These are phyloP conservation scores for Kodamaea fungicola DNA, from an alignment of 1,139 yeast species.

Conservation along the genomic window DNA sequence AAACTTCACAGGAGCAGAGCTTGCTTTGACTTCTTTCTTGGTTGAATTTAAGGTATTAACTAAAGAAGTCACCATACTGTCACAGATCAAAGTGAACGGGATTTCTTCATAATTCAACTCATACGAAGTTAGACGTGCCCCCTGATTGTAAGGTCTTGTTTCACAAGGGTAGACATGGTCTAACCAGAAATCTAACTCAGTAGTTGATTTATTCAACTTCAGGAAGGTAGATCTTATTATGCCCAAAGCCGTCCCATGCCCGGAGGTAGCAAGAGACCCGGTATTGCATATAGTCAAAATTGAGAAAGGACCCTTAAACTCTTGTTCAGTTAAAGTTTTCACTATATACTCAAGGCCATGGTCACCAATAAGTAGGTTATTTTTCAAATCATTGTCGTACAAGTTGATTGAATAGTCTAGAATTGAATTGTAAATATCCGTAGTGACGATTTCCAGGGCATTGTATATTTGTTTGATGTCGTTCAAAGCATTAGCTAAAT, in stretches of 20 bases:
- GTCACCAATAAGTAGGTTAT: constrained; percentile 74
- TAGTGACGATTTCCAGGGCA: constrained; percentile 16
- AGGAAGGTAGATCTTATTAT: constrained; percentile 71
- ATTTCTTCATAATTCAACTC: constrained; percentile 82
- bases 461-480: constrained; percentile 45
- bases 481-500: constrained; percentile 72
- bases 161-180: constrained; percentile 84
- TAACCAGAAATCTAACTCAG: constrained; percentile 39
- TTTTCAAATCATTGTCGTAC: constrained; percentile 71
- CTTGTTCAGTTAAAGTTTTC: constrained; percentile 41
- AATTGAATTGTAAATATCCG: constrained; percentile 34
- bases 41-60: constrained; percentile 32
- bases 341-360: constrained; percentile 74
- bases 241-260: constrained; percentile 96
- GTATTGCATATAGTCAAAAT: constrained; percentile 85
- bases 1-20: constrained; percentile 64
- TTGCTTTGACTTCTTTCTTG: constrained; percentile 17
- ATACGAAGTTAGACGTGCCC: constrained; percentile 88
- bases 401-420: constrained; percentile 53
- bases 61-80: constrained; percentile 85
- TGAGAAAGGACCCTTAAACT: constrained; percentile 64
- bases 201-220: constrained; percentile 26
- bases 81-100: constrained; percentile 86
- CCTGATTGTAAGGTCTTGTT: constrained; percentile 96
- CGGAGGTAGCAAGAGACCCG: constrained; percentile 93